Conservation (phyloP, 2,329 filamentous ascomycete genomes). For the Ophiognomonia clavigignenti-juglandacearum region DNA sequence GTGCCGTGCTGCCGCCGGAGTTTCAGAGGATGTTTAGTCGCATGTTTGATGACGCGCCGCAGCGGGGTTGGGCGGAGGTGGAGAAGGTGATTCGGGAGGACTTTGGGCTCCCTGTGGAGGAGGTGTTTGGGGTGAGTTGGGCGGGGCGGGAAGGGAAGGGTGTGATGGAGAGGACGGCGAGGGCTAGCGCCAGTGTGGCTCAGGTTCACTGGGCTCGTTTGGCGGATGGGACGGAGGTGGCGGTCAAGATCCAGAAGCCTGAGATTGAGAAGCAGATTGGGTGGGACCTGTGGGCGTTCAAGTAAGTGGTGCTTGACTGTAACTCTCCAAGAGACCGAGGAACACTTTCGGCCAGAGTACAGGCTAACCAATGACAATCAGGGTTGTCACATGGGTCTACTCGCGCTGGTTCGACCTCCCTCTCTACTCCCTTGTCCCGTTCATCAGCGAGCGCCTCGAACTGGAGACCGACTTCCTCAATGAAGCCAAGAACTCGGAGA, state of each 20-base stretch:
- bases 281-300: slow-evolving; percentile 96
- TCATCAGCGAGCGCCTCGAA: slow-evolving; percentile 85
- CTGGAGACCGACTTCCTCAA: slow-evolving; percentile 93
- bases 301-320: slow-evolving; percentile 46
- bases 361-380: slow-evolving; percentile 25
- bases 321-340: neutral
- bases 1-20: slow-evolving; percentile 84
- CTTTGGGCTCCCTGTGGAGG: slow-evolving; percentile 79
- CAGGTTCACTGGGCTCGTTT: slow-evolving; percentile 94
- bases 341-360: slow-evolving; percentile 9
- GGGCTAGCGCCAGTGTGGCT: slow-evolving; percentile 85
- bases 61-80: slow-evolving; percentile 83
- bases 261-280: slow-evolving; percentile 88
- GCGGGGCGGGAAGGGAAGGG: slow-evolving; percentile 63
- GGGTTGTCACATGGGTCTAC: slow-evolving; percentile 76
- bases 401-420: slow-evolving; percentile 90
- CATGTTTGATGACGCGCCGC: slow-evolving; percentile 97
- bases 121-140: slow-evolving; percentile 90
- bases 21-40: slow-evolving; percentile 93
- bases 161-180: slow-evolving; percentile 54
- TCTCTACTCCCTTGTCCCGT: slow-evolving; percentile 84
- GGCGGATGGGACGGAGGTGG: slow-evolving; percentile 82
- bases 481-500: slow-evolving; percentile 82
- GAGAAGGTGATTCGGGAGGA: slow-evolving; percentile 83
- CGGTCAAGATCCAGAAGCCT: slow-evolving; percentile 93